Base-by-base conservation (phyloP, 2,329 filamentous ascomycete genomes). In the Nemania diffusa region DNA sequence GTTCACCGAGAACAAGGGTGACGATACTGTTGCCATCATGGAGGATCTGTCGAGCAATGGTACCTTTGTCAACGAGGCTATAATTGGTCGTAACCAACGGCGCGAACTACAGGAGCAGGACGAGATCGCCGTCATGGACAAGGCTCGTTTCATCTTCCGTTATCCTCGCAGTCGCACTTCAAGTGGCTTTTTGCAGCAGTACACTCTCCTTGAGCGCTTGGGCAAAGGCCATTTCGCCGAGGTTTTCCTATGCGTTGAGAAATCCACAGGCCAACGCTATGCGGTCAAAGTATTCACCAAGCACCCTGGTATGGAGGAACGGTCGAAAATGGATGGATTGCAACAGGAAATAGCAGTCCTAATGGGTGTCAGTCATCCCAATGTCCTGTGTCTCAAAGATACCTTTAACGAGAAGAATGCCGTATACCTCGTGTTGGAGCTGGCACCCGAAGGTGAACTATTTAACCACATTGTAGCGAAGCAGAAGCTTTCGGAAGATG, bases 271-370 rank as follows among this genome's bases (percentile, higher is more conserved):
- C 7, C 87, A 90, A 73, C 88, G 91, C 62, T 98, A 90, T 78
- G 96, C 96, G 3, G 96, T 97, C 76, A 99, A 99, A 83, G 90
- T 96, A 66, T 98, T 99, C 77, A 94, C 93, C 74, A 96, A 93
- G 81, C 90, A 92, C 5, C 85, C 90, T 2, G 92, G 92, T n/a
- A 86, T 90, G 66, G 93, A 94, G 46, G 94, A 97, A 72, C 89
- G 88, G 70, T 91, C 92, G 20, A 95, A 94, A 79, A 90, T 91
- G 5, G 93, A 97, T 67, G 91, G 93, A 2, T 81, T 98, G 52
- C 93, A 97, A 77, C 94, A 98, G 78, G 97, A 99, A 79, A 97
- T 99, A 77, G 95, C 93, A 24, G 93, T 99, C 17, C 82, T 99
- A 68, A 98, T 97, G 94, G 90, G 94, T n/a, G 93, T 99, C 68